Evolutionary conservation across 768 basidiomycete species (phyloP), one percentile per base, ranked within the genome.

Genomic region (Krasilnikovozyma curviuscula): DNA sequence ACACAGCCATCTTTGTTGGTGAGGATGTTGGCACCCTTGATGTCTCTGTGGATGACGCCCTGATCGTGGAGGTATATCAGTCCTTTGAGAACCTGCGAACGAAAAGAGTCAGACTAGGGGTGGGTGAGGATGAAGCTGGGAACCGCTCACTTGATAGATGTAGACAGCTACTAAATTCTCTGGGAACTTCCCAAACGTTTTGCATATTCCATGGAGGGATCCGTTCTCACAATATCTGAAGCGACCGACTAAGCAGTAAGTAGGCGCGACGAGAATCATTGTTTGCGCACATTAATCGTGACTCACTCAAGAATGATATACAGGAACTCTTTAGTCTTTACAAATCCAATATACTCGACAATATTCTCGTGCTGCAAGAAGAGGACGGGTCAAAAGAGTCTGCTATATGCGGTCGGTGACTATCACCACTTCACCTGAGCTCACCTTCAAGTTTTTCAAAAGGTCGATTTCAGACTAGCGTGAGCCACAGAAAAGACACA

Each of bases 1-100:
- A 98, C 89, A 19, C 79, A 81, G 7, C 93, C 93, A 67, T 95
- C 91, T 67, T 98, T 98, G 63, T 93, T 95, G 18, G 93, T 95
- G 38, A 98, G 70, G 60, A 98, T 93, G 56, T 98, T 98, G 13
- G 93, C 91, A 30, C 93, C 93, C 64, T 98, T 98, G 69, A 98
- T 97, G 59, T 98, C 93, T 28, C 93, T 74, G 63, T 98, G 93
- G 57, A 98, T 95, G 53, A 98, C 93, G 70, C 93, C 93, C 69
- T 97, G 91, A 56, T 97, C 91, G 61, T 98, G 93, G 18, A 98
- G 76, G 63, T 98, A 98, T 40, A 89, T 79, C 29, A 98, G 72
- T 1, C 93, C 93, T 58, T 91, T 83, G 27, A 98, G 72, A 21
- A 95, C 84, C 53, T 56, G 40, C 4, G 9, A 25, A 33, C 16